Conservation (phyloP, 2,329 filamentous ascomycete genomes). For the Dissoconium aciculare region DNA sequence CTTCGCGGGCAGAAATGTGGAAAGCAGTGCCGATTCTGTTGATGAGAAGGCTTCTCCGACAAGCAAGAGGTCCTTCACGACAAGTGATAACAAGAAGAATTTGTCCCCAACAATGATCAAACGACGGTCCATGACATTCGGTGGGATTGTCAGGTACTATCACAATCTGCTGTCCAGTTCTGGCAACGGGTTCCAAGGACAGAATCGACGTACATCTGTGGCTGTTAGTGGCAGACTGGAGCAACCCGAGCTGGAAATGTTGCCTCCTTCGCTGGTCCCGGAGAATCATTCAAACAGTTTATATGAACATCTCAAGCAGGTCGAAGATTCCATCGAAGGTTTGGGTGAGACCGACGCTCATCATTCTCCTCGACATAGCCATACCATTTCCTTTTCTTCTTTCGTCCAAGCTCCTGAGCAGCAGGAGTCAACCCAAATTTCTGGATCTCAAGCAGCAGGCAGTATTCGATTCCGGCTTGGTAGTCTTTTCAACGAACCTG, state of each 20-base stretch:
- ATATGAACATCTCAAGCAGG: conserved; percentile 11
- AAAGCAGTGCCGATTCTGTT: background rate
- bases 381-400: background rate
- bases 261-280: conserved; percentile 19
- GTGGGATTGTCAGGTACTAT: conserved; percentile 31
- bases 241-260: conserved; percentile 34
- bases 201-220: conserved; percentile 32
- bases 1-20: conserved; percentile 5
- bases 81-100: conserved; percentile 3
- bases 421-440: background rate
- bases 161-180: conserved; percentile 29
- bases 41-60: conserved; percentile 1
- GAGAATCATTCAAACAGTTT: conserved; percentile 9
- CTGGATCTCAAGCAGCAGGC: background rate
- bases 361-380: too few relatives aligned
- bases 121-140: conserved; percentile 29
- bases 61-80: conserved; percentile 6
- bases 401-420: conserved; percentile 5
- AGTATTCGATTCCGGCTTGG: too few relatives aligned
- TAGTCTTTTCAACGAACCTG: conserved; percentile 7
- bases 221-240: conserved; percentile 29
- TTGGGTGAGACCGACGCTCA: too few relatives aligned
- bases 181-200: too few relatives aligned
- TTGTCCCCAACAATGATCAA: conserved; percentile 13
- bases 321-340: conserved; percentile 7